Evolutionary conservation across 345 rosid species (phyloP).

Genomic region (Lagerstroemia speciosa): DNA sequence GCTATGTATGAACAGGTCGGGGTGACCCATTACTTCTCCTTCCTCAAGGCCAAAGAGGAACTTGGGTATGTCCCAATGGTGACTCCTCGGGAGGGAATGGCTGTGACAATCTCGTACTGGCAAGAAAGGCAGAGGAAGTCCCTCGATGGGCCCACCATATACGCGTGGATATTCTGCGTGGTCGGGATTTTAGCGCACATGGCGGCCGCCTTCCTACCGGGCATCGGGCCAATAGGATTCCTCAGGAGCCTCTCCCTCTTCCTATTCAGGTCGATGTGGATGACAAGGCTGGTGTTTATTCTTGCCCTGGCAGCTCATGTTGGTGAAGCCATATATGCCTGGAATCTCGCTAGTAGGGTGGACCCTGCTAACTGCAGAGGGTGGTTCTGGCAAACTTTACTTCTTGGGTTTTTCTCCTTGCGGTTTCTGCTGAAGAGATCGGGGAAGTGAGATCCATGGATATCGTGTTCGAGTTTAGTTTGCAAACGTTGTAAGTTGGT

Average conservation of each 20-base stretch:
- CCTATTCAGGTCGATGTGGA: slow-evolving; percentile 40
- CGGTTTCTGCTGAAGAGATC: slow-evolving; percentile 61
- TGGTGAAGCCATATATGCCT: slow-evolving; percentile 52
- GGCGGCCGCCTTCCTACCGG: slow-evolving; percentile 57
- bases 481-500: neutral
- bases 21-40: slow-evolving; percentile 84
- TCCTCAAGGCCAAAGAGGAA: slow-evolving; percentile 78
- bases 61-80: slow-evolving; percentile 84
- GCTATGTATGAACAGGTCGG: slow-evolving; percentile 48
- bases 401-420: slow-evolving; percentile 56
- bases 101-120: slow-evolving; percentile 73
- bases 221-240: slow-evolving; percentile 50
- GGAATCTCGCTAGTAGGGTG: slow-evolving; percentile 50
- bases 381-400: slow-evolving; percentile 85
- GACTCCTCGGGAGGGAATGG: slow-evolving; percentile 75
- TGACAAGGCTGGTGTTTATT: slow-evolving; percentile 31
- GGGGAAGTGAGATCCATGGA: slow-evolving; percentile 11
- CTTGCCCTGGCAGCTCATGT: slow-evolving; percentile 32
- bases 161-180: slow-evolving; percentile 38
- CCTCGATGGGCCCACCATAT: slow-evolving; percentile 61
- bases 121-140: slow-evolving; percentile 57
- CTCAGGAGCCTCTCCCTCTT: slow-evolving; percentile 46
- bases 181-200: slow-evolving; percentile 43
- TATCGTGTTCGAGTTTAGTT: neutral
- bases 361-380: slow-evolving; percentile 65